Conservation (phyloP, 139 green algal species). For the Chlorella sp. region DNA sequence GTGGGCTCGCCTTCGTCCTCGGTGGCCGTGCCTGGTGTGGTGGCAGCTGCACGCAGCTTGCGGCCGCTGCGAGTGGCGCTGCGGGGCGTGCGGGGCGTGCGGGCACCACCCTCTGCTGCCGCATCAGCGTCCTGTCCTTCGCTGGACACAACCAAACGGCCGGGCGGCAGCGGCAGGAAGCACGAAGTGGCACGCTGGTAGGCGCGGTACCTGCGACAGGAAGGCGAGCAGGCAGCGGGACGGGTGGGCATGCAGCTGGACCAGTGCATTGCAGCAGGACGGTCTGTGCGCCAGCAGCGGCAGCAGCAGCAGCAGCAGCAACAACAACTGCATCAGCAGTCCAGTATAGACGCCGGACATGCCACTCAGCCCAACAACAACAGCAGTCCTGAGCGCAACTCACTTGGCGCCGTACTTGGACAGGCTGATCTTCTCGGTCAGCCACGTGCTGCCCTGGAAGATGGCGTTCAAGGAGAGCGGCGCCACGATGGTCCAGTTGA, state of each 20-base stretch:
- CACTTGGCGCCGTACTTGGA: slow-evolving; percentile 48
- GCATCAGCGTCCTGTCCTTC: no score
- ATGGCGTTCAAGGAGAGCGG: neutral
- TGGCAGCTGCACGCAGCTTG: neutral
- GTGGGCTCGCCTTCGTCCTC: neutral
- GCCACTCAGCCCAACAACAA: no score
- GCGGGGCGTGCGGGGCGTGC: neutral
- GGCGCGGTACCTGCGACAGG: slow-evolving; percentile 22
- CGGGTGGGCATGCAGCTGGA: no score
- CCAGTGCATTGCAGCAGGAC: no score
- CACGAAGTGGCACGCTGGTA: slow-evolving; percentile 42
- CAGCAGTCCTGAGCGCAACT: no score
- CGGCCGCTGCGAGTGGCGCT: neutral
- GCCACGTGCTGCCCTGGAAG: slow-evolving; percentile 32
- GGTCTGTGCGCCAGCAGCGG: no score
- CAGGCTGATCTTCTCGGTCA: slow-evolving; percentile 44
- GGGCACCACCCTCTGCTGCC: no score
- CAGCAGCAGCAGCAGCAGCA: neutral
- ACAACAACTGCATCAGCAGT: neutral
- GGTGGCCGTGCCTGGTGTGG: neutral
- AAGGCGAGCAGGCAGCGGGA: no score
- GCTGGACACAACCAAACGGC: neutral
- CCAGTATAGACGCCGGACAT: no score
- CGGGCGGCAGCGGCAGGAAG: slow-evolving; percentile 37
- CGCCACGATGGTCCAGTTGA: slow-evolving; percentile 39